Base-by-base conservation (phyloP, 2,329 filamentous ascomycete genomes). In the Arachnopeziza araneosa region DNA sequence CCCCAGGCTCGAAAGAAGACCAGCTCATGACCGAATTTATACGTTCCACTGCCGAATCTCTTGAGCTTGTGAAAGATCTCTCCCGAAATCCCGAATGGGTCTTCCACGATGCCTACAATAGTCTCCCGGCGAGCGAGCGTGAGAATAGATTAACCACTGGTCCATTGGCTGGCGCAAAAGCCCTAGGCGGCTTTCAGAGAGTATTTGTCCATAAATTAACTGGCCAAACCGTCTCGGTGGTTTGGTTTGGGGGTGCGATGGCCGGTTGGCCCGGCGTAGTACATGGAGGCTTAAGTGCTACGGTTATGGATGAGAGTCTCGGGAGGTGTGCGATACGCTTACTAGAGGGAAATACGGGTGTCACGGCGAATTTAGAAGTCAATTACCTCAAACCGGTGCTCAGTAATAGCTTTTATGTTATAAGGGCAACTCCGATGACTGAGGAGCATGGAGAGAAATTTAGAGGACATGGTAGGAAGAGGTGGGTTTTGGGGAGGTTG, bases 231-330 rank as follows among this genome's bases (percentile, higher is more conserved):
- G 75, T 87, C 12, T 82, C 79, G 55, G 78, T 92, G n/a, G 76
- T 92, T 4, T 89, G 80, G 77, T 80, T 92, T 57, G 90, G 89
- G 7, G 72, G 77, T n/a, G 82, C 78, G 1, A 70, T 88, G 22
- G 77, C 80, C 54, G 89, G 90, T 3, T 93, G 88, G 87, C 89
- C 89, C 1, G 81, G 82, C 14, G 78, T 89, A 50, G 84, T 85
- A 56, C 89, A 93, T 75, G 89, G 89, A 58, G 89, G 89, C 17
- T 78, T 81, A 7, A 78, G 89, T 54, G 87, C 86, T 8, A 91
- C 86, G 0, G 72, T 90, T 2, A 74, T 92, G 48, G 83, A 90
- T 71, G 89, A 92, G 76, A 82, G 80, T 56, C 78, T 90, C 63
- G 84, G 85, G n/a, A 78, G 87, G 51, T 85, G 83, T 62, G 84